Base-by-base conservation (phyloP, 2,329 filamentous ascomycete species). In the Fonsecaea pedrosoi region DNA sequence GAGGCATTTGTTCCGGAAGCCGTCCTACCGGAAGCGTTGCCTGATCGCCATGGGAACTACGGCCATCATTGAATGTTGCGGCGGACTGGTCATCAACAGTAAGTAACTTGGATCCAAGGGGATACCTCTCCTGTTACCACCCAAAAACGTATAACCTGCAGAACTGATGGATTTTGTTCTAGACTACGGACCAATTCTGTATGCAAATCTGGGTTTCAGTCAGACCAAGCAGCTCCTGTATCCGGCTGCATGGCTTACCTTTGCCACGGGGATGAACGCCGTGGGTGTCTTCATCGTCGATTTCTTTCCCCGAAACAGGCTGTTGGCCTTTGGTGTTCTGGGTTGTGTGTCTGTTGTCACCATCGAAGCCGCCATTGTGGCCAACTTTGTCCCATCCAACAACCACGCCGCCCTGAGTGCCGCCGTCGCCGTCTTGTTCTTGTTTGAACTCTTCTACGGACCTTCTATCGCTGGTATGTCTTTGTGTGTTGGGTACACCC, bases 81-180 rank as follows among this genome's bases (percentile, higher is more conserved):
- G 59, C 18, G 60, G 62, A 13, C 32, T 82, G 54, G 78, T 83
- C 4, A 81, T 82, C 57, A 79, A 81, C 59, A 80, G 78, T 58
- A 62, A 12, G 40, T 59, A 30, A 30, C 38, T 18, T 45, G 53
- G 10, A 13, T 65, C 53, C 64, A 32, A 32, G 30, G 30, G 21
- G 30, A 32, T 13, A 32, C 58, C 32, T 65, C 37, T 40, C 37
- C 30, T 30, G 30, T 30, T 30, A 30, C 21, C 3, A 30, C 30
- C 30, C 30, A 21, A 4, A 30, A 30, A 30, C 30, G 30, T 32
- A 32, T 32, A 32, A 6, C 1, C 30, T 32, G 4, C 30, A 32
- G 30, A 32, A 5, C 30, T 45, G 58, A 60, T 21, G 54, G 60
- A 21, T 21, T 10, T 62, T 64, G 62, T 59, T 12, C 4, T 13